These are phyloP conservation scores for Stachybotrys chlorohalonatus DNA, from an alignment of 2,329 filamentous ascomycete species.

Conservation along the genomic window DNA sequence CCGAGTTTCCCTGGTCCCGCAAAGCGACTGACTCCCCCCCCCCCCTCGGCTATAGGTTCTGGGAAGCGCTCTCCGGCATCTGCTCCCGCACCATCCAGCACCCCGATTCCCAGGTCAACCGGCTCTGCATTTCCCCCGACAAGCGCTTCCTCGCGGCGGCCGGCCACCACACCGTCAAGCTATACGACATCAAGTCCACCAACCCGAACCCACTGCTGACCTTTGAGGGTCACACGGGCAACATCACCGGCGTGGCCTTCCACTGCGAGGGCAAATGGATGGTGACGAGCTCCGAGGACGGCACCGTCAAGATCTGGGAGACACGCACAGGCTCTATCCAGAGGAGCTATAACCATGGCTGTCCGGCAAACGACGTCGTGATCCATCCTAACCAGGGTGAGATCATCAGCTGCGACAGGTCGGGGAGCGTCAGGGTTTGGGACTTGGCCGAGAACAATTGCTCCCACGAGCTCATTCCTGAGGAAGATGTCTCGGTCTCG, in stretches of 20 bases:
- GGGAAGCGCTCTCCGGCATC: conserved; percentile 96
- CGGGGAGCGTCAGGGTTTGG: conserved; percentile 91
- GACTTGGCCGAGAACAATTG: conserved; percentile 96
- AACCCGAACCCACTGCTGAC: conserved; percentile 88
- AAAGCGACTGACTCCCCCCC: not conserved
- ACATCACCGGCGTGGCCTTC: conserved; percentile 93
- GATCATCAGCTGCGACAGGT: conserved; percentile 90
- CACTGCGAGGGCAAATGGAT: conserved; percentile 99
- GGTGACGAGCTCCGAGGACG: conserved; percentile 95
- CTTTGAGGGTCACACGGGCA: conserved; percentile 92
- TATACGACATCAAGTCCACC: conserved; percentile 98
- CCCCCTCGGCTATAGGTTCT: conserved; percentile 59
- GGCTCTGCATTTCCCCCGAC: conserved; percentile 95
- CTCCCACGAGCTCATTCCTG: conserved; percentile 89
- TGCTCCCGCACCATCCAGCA: conserved; percentile 98
- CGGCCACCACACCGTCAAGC: conserved; percentile 76
- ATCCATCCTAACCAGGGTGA: conserved; percentile 99
- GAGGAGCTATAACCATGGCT: conserved; percentile 84
- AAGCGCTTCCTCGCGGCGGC: conserved; percentile 90
- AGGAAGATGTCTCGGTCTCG: conserved; percentile 87
- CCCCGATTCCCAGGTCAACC: conserved; percentile 96
- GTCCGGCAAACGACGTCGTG: conserved; percentile 93
- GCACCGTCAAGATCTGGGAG: conserved; percentile 96
- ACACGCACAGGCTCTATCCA: conserved; percentile 79
- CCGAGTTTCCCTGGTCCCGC: not conserved